Percentiles rank a stretch among this genome's conserved stretches.
These are phyloP conservation scores for Plantago major DNA, from an alignment of 257 asterid genomes.

Conservation along the genomic window DNA sequence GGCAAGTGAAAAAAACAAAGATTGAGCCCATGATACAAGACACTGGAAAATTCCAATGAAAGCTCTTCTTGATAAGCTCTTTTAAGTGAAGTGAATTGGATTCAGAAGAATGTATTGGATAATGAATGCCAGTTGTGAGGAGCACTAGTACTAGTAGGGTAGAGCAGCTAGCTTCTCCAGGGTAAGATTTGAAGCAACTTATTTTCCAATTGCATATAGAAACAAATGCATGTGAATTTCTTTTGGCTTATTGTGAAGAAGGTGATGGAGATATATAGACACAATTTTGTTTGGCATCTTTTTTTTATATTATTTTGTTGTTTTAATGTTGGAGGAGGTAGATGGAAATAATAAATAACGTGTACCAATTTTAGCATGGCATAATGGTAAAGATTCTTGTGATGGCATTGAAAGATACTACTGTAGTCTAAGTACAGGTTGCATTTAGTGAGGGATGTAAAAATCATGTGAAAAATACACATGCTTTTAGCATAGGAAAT, in stretches of 20 bases:
- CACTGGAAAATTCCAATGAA: slow-evolving; percentile 16
- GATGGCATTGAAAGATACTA: slow-evolving; percentile 12
- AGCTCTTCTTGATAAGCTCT: slow-evolving; percentile 17
- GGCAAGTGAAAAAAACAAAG: slow-evolving; percentile 28
- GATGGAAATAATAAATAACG: not conserved
- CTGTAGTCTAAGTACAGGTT: not conserved
- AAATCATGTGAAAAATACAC: slow-evolving; percentile 17
- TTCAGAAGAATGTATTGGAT: slow-evolving; percentile 12
- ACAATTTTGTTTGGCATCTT: not conserved
- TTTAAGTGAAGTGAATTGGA: slow-evolving; percentile 16
- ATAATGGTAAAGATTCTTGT: slow-evolving; percentile 17
- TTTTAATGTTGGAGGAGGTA: not conserved
- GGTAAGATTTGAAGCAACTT: slow-evolving; percentile 37
- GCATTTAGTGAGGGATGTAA: not conserved
- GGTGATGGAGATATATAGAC: slow-evolving; percentile 9
- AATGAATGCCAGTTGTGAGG: slow-evolving; percentile 37
- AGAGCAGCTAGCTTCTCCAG: not conserved
- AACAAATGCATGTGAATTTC: slow-evolving; percentile 72
- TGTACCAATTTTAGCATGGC: slow-evolving; percentile 8
- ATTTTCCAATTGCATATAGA: slow-evolving; percentile 33
- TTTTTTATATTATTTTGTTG: not conserved
- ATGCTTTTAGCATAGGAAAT: not conserved
- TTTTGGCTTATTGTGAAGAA: slow-evolving; percentile 47
- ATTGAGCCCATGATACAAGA: slow-evolving; percentile 33
- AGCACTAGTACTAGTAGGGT: slow-evolving; percentile 8